Conservation (phyloP, 345 rosid genomes). For the Pistacia vera region DNA sequence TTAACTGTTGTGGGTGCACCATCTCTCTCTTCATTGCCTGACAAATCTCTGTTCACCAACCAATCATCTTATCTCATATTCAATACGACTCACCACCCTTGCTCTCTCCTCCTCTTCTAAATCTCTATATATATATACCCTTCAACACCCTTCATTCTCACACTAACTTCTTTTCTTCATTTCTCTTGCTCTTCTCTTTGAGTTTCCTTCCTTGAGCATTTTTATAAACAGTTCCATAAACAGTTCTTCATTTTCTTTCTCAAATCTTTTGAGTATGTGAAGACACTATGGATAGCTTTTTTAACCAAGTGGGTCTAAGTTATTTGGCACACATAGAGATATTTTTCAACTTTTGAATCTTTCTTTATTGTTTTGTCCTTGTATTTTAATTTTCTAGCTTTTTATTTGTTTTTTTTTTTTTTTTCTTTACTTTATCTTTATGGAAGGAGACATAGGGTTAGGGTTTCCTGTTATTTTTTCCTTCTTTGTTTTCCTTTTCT, state of each 20-base stretch:
- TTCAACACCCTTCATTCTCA: constrained; percentile 12
- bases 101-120: neutral
- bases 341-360: constrained; percentile 1
- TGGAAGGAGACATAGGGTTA: constrained; percentile 40
- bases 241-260: no score
- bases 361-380: neutral
- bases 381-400: neutral
- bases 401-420: neutral
- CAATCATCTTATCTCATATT: constrained; percentile 29
- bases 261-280: constrained; percentile 5
- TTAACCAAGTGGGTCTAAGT: constrained; percentile 27
- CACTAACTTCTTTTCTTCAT: neutral
- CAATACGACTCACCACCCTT: constrained; percentile 15
- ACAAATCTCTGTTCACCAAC: constrained; percentile 34
- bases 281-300: constrained; percentile 12
- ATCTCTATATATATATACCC: constrained; percentile 38
- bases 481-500: constrained; percentile 10
- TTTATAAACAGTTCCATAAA: no score
- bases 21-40: constrained; percentile 26
- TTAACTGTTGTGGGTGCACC: constrained; percentile 49
- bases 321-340: constrained; percentile 16
- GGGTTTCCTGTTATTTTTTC: constrained; percentile 27
- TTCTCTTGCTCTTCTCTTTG: neutral
- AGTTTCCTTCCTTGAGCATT: neutral
- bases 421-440: constrained; percentile 6